Percentiles rank a stretch among this genome's conserved stretches.
Evolutionary conservation across 75 land plant genomes (phyloP).

Genomic region (Cupressus sempervirens): DNA sequence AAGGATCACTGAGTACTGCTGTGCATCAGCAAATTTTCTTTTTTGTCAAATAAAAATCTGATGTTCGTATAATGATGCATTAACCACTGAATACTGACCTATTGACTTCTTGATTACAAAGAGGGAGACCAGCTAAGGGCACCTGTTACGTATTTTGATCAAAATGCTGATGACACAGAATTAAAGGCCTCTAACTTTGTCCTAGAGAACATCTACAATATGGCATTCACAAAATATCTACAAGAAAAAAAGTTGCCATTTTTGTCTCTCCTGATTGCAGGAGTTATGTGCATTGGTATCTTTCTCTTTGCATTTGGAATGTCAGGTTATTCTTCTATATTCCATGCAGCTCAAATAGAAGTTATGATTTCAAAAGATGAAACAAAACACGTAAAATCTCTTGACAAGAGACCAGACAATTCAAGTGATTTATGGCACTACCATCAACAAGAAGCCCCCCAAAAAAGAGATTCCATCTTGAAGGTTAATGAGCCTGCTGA

Average conservation of each 20-base stretch:
- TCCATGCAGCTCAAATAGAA: not conserved
- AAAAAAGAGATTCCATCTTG: not conserved
- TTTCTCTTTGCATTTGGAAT: slow-evolving; percentile 10
- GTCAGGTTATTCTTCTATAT: slow-evolving; percentile 1
- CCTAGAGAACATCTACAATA: not conserved
- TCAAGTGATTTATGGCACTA: slow-evolving; percentile 9
- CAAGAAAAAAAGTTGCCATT: slow-evolving; percentile 9
- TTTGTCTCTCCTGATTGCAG: slow-evolving; percentile 2
- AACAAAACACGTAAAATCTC: not conserved
- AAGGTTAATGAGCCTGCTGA: not conserved
- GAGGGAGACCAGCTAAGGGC: not conserved
- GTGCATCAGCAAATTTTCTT: not conserved
- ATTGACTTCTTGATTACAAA: not conserved
- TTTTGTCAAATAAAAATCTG: not conserved
- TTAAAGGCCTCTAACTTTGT: not conserved
- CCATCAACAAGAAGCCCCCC: not conserved
- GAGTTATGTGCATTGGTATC: slow-evolving; percentile 8
- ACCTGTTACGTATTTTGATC: not conserved
- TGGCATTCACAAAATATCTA: slow-evolving; percentile 2
- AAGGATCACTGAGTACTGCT: not conserved
- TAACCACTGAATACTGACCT: not conserved
- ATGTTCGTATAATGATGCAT: not conserved
- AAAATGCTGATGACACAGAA: not conserved
- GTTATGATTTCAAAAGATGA: not conserved
- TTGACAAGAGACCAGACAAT: not conserved